These are phyloP conservation scores for Oemleria cerasiformis DNA, from an alignment of 306 rosid genomes.

Conservation along the genomic window DNA sequence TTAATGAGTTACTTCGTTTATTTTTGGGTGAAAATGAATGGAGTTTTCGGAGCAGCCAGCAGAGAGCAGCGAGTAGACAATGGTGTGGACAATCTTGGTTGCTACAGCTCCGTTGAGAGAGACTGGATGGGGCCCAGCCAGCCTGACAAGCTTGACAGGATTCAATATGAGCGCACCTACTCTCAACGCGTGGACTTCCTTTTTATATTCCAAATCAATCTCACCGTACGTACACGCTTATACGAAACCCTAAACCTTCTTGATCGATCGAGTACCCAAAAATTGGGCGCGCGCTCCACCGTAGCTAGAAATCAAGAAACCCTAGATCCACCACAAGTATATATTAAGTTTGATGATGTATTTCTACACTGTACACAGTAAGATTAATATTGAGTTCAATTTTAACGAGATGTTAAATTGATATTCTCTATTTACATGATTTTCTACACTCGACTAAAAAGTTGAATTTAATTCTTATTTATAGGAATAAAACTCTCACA, in stretches of 20 bases:
- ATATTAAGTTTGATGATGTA: neutral
- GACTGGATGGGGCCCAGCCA: conserved; percentile 16
- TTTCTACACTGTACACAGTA: too few species aligned
- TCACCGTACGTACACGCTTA: conserved; percentile 6
- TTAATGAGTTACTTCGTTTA: too few species aligned
- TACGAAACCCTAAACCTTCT: neutral
- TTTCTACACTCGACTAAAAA: too few species aligned
- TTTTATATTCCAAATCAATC: conserved; percentile 4
- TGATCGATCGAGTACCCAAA: neutral
- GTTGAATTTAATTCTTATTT: too few species aligned
- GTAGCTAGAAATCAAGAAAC: neutral
- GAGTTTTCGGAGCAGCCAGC: neutral
- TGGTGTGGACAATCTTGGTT: neutral
- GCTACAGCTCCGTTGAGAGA: conserved; percentile 9
- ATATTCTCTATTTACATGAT: too few species aligned
- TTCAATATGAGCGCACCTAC: conserved; percentile 23
- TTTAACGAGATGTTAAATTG: too few species aligned
- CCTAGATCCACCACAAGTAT: neutral
- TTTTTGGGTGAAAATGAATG: too few species aligned
- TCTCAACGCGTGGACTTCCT: conserved; percentile 22
- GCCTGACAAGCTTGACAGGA: conserved; percentile 21
- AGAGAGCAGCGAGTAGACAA: neutral
- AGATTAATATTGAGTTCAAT: too few species aligned
- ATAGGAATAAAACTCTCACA: too few species aligned
- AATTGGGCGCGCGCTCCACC: neutral